Percentiles rank a stretch among this genome's conserved stretches.
Conservation (phyloP, 1,284 basidiomycete species). For the Puccinia hordei region DNA sequence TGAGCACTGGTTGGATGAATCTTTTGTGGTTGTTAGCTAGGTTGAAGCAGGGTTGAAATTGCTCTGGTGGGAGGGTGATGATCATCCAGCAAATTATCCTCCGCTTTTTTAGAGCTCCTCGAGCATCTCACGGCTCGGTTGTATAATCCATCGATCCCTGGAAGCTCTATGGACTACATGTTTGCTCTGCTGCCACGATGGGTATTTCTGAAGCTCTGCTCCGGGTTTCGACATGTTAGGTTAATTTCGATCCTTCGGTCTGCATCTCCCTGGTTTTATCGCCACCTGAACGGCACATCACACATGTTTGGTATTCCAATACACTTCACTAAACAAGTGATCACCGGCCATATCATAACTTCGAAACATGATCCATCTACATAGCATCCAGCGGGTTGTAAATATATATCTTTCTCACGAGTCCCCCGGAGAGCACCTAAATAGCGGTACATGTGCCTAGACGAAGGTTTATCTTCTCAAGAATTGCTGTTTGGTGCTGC, state of each 20-base stretch:
- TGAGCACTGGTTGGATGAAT: neutral
- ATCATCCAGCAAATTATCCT: neutral
- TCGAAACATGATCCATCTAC: neutral
- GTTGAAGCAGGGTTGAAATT: neutral
- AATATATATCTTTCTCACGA: no score
- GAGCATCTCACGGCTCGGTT: neutral
- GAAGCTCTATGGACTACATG: neutral
- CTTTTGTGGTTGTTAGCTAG: neutral
- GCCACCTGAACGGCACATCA: neutral
- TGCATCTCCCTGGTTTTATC: neutral
- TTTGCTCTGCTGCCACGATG: neutral
- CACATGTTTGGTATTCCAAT: neutral
- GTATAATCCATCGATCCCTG: neutral
- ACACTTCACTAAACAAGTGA: neutral
- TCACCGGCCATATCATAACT: neutral
- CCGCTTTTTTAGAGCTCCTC: conserved; percentile 3
- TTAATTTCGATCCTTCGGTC: neutral
- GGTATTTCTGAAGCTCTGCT: neutral
- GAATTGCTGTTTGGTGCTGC: no score
- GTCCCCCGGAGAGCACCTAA: no score
- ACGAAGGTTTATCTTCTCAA: no score
- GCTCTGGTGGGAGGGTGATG: neutral
- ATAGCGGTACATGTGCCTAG: no score
- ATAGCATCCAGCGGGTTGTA: neutral
- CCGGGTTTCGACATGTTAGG: neutral